Evolutionary conservation across 805 yeast species (phyloP), one percentile per base, ranked within the genome.

Genomic region (Saturnispora silvae): DNA sequence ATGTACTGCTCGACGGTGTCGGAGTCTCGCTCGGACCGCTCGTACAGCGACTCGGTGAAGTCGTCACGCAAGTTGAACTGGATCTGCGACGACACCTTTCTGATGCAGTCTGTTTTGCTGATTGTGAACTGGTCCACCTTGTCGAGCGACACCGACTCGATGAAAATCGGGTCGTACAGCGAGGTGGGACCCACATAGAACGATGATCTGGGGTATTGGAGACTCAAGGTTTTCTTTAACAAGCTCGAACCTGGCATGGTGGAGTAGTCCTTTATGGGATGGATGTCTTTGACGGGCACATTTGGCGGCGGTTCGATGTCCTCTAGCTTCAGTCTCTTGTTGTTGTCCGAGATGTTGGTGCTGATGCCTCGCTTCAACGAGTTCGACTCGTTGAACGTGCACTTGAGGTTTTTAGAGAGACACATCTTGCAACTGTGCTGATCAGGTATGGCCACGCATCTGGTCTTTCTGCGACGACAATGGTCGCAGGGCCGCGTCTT

Each of bases 101-200:
- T 67, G 33, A 89, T 61, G 0, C 83, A 70, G 4, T 81, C 65
- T 4, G 77, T 64, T 28, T 73, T 70, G 40, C 77, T 74, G 34
- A 89, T 59, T 50, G 77, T 82, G 15, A 86, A 79, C 54, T 85
- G 96, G 51, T 82, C 94, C 31, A 81, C 73, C 45, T 78, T 79
- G 55, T 77, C 80, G 20, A 77, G 55, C 22, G 67, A 70, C 25
- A 84, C 73, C 28, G 70, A 61, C 42, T 81, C 78, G 16, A 89
- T 63, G 19, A 89, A 65, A 11, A 72, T 67, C 19, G 73, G 65
- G 54, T 89, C 97, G 53, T 78, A 84, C 20, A 82, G 68, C 14
- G 96, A 85, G 0, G 95, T 81, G 1, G 94, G 77, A 1, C 97
- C 96, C 16, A 87, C 78, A 49, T 76, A 81, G 50, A 84, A 84